phyloP scores from a whole-genome alignment of 805 yeast genomes.

The Vanderwaltozyma yarrowii region DNA sequence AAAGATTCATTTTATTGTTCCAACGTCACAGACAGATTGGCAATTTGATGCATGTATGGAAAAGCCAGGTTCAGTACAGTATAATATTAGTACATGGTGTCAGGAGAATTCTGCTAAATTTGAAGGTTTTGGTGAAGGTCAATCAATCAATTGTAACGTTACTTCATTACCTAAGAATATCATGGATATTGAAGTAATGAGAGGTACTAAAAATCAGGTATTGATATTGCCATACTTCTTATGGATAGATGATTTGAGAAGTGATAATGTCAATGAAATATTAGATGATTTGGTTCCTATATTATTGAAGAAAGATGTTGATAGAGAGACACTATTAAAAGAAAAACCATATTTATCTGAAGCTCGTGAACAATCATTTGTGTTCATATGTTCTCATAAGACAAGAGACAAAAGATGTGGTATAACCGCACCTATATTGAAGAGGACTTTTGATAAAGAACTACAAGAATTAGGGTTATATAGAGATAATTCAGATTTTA shows the following conservation, averaged over 20 bases:
- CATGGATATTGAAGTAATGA: slow-evolving; percentile 34
- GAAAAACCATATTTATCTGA: slow-evolving; percentile 26
- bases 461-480: slow-evolving; percentile 61
- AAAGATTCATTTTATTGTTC: slow-evolving; percentile 63
- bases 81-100: slow-evolving; percentile 35
- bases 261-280: slow-evolving; percentile 35
- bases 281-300: slow-evolving; percentile 36
- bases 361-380: slow-evolving; percentile 36
- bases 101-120: slow-evolving; percentile 14
- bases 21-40: slow-evolving; percentile 87
- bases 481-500: slow-evolving; percentile 67
- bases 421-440: slow-evolving; percentile 84
- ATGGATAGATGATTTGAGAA: slow-evolving; percentile 47
- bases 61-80: slow-evolving; percentile 37
- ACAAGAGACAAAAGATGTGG: slow-evolving; percentile 94
- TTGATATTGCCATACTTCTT: slow-evolving; percentile 65
- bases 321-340: slow-evolving; percentile 20
- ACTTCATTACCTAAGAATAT: slow-evolving; percentile 44
- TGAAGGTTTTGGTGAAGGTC: slow-evolving; percentile 24
- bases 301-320: slow-evolving; percentile 22
- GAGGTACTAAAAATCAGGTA: slow-evolving; percentile 44
- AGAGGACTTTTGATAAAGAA: slow-evolving; percentile 62
- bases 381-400: slow-evolving; percentile 79
- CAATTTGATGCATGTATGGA: slow-evolving; percentile 50
- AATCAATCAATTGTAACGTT: slow-evolving; percentile 28